These are phyloP conservation scores for Claviceps sp. DNA, from an alignment of 2,329 filamentous ascomycete genomes.

Conservation along the genomic window DNA sequence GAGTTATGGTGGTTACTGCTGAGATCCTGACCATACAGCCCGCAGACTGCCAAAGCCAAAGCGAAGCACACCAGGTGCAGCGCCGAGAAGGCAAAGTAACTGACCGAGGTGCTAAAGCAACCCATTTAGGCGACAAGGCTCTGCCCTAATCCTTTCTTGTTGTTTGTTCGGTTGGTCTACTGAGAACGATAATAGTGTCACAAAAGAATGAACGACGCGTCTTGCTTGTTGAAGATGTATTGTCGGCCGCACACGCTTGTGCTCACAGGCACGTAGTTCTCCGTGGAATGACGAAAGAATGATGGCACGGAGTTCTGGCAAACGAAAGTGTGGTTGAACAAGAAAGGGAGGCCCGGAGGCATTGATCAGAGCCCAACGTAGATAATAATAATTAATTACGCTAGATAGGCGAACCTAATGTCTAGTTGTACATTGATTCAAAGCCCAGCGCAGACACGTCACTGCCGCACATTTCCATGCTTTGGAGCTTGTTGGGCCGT, in stretches of 20 bases:
- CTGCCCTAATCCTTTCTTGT: not conserved
- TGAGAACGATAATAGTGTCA: not conserved
- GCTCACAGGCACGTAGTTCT: not conserved
- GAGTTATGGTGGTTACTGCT: slow-evolving; percentile 42
- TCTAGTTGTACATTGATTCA: not conserved
- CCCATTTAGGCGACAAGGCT: slow-evolving; percentile 24
- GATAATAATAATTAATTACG: no score
- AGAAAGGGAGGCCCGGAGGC: not conserved
- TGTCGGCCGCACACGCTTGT: not conserved
- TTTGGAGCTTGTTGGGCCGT: no score
- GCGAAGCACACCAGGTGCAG: slow-evolving; percentile 68
- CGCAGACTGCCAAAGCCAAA: slow-evolving; percentile 62
- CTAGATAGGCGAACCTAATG: no score
- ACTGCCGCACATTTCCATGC: no score
- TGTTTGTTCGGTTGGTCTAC: not conserved
- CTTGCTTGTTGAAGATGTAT: not conserved
- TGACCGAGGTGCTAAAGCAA: slow-evolving; percentile 27
- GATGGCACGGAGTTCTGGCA: not conserved
- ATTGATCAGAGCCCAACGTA: not conserved
- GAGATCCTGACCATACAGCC: slow-evolving; percentile 63
- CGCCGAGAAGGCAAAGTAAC: slow-evolving; percentile 42
- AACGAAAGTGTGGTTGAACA: not conserved
- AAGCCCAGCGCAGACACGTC: no score
- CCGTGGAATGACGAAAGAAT: not conserved
- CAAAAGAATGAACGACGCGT: not conserved